Evolutionary conservation across 2,329 filamentous ascomycete genomes (phyloP).

Genomic region (Exserohilum turcica): DNA sequence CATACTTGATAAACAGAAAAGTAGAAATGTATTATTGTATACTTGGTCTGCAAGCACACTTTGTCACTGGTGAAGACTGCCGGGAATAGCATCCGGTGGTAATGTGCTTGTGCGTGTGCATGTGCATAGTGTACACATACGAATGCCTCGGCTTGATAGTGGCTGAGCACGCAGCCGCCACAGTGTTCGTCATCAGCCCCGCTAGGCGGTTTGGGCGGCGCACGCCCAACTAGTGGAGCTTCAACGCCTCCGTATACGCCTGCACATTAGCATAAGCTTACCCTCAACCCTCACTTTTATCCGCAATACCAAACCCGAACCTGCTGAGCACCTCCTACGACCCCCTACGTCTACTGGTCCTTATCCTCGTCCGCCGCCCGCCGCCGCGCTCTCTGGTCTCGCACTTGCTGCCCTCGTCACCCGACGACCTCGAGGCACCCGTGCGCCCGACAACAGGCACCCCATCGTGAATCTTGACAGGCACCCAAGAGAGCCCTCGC

Average conservation of each 20-base stretch:
- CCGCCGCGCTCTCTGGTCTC: not conserved
- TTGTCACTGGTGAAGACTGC: not conserved
- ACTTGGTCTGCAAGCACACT: not conserved
- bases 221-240: constrained; percentile 20
- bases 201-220: constrained; percentile 11
- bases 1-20: constrained; percentile 16
- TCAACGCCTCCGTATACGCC: constrained; percentile 29
- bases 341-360: no score
- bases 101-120: not conserved
- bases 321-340: not conserved
- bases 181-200: constrained; percentile 26
- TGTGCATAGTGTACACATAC: no score
- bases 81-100: not conserved
- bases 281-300: constrained; percentile 5
- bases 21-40: constrained; percentile 12
- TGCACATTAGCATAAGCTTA: constrained; percentile 1
- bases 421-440: constrained; percentile 10
- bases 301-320: not conserved
- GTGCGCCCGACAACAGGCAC: constrained; percentile 6
- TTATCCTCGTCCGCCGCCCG: not conserved
- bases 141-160: constrained; percentile 3
- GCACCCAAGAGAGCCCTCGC: constrained; percentile 20
- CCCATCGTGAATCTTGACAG: not conserved
- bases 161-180: constrained; percentile 21
- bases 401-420: not conserved